Conservation (phyloP, 179 eudicot genomes). For the Camellia oleifera region DNA sequence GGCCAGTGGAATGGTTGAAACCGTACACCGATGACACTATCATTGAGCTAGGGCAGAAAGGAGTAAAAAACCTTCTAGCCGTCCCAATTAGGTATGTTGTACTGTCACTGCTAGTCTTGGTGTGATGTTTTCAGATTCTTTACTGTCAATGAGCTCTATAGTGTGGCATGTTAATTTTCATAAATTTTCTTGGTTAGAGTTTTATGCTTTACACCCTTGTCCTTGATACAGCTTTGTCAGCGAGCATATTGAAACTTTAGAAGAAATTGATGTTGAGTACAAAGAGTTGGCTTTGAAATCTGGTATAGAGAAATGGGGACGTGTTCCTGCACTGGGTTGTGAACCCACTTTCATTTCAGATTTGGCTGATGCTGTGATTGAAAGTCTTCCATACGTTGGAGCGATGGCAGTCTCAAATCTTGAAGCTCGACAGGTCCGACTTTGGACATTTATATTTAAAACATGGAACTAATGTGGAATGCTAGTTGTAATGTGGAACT, state of each 20-base stretch:
- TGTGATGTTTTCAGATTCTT: background rate
- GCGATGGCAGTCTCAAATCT: constrained; percentile 98
- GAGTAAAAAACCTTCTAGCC: constrained; percentile 91
- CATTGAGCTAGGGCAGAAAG: constrained; percentile 84
- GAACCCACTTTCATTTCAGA: constrained; percentile 91
- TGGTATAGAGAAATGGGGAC: constrained; percentile 92
- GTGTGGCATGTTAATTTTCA: background rate
- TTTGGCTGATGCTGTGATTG: constrained; percentile 96
- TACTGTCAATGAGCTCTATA: background rate
- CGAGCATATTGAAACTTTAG: constrained; percentile 96
- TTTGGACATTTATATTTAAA: constrained; percentile 1
- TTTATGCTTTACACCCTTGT: constrained; percentile 2
- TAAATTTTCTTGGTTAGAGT: background rate
- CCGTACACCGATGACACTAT: constrained; percentile 97
- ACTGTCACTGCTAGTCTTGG: background rate
- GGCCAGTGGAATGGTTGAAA: constrained; percentile 99
- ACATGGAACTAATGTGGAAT: background rate
- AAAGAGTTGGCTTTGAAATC: constrained; percentile 91
- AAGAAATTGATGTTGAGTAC: constrained; percentile 97
- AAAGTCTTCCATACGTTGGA: constrained; percentile 98
- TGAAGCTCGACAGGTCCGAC: constrained; percentile 91
- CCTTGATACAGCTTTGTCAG: constrained; percentile 79
- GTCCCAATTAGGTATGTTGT: constrained; percentile 82
- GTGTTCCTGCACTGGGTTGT: constrained; percentile 95
- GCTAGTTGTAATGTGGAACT: background rate